Evolutionary conservation across 2,329 filamentous ascomycete genomes (phyloP), one percentile per base, ranked within the genome.

Genomic region (Talaromyces sp.): DNA sequence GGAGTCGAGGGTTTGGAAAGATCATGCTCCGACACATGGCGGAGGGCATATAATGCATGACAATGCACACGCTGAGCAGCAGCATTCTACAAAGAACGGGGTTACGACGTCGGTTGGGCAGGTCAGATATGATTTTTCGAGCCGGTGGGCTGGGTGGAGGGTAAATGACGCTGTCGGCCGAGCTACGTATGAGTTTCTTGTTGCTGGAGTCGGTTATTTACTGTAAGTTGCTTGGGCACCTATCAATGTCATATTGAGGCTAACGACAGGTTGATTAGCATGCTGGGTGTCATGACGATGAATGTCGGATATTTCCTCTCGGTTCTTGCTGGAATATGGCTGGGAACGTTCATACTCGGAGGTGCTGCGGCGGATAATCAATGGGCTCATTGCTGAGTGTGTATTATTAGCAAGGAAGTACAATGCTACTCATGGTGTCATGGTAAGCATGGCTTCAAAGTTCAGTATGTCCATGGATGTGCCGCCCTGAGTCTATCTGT

Each of bases 241-340:
- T 25, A 36, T 37, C 95, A 1, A 15, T 22, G 4, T n/a, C 2
- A 28, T 28, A 28, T 8, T 2, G 2, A 7, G 19, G 19, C 19
- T 22, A n/a, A 33, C 8, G 7, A 19, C 8, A 45, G 39, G 15
- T 19, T 25, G 28, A 17, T 33, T 21, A 96, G 91, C 59, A 96
- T 96, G 91, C 77, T 96, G 75, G 89, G 89, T 15, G 88, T 95
- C 69, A 96, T 94, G 90, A 91, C 89, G 1, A 84, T 89, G 78
- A 94, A 94, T 66, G 82, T 93, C 10, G 90, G 89, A 10, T 94
- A 93, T 70, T 93, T 93, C 70, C 74, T 91, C 53, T 91, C 89
- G 0, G 81, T 92, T 19, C 80, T 95, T 11, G 87, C 79, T 4
- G 87, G 88, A 9, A 83, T 88, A 1, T 97, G 97, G 68, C 70